These are phyloP conservation scores for Peronosclerospora sorghi DNA, from an alignment of 352 stramenopile genomes.

Conservation along the genomic window DNA sequence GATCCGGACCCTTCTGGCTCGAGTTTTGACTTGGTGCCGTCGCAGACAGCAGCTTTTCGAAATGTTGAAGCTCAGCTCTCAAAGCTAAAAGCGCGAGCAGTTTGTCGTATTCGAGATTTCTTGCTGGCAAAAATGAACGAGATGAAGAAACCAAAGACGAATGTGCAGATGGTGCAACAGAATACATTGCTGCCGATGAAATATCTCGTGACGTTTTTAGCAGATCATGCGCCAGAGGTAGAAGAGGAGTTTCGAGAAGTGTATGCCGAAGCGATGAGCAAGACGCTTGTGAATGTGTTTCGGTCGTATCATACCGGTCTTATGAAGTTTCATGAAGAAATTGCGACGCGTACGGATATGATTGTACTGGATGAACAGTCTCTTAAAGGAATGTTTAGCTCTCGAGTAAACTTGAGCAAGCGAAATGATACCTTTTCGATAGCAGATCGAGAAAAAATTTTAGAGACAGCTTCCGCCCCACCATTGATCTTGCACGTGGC, in stretches of 20 bases:
- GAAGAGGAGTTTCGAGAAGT: slow-evolving; percentile 91
- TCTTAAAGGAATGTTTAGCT: slow-evolving; percentile 78
- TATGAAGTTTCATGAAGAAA: slow-evolving; percentile 89
- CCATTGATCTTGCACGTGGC: slow-evolving; percentile 94
- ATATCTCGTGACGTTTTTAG: slow-evolving; percentile 92
- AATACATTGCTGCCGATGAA: slow-evolving; percentile 95
- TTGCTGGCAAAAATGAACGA: slow-evolving; percentile 89
- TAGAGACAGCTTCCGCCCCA: slow-evolving; percentile 65
- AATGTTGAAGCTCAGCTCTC: slow-evolving; percentile 90
- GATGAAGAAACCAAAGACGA: slow-evolving; percentile 95
- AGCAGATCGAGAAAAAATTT: slow-evolving; percentile 84
- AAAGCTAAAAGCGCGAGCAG: slow-evolving; percentile 75
- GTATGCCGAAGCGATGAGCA: slow-evolving; percentile 96
- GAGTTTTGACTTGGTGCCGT: slow-evolving; percentile 83
- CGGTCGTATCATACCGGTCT: slow-evolving; percentile 94
- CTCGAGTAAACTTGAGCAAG: slow-evolving; percentile 91
- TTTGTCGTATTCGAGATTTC: slow-evolving; percentile 84
- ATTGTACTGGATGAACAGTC: slow-evolving; percentile 93
- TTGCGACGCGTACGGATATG: slow-evolving; percentile 88
- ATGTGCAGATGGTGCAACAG: slow-evolving; percentile 97
- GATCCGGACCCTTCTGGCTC: slow-evolving; percentile 42
- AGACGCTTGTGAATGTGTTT: slow-evolving; percentile 92
- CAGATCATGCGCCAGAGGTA: slow-evolving; percentile 86
- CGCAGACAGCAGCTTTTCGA: slow-evolving; percentile 83
- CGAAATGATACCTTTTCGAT: slow-evolving; percentile 91